A percentile compares a stretch with the other conserved stretches of the same genome.
Conservation (phyloP, 2,329 filamentous ascomycete genomes). For the Alternaria tenuissima region DNA sequence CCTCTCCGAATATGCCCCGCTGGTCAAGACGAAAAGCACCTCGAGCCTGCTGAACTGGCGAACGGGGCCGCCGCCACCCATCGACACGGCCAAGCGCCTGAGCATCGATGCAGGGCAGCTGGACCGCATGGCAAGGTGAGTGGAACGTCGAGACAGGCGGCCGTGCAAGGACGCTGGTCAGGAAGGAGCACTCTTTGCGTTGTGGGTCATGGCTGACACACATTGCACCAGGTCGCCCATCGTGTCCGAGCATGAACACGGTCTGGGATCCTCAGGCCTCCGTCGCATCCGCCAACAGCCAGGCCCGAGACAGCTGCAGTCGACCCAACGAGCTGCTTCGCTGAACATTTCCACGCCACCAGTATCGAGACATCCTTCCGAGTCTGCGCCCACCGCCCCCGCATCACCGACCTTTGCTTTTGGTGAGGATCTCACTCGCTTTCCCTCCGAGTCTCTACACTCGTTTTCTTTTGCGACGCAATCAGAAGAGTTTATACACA, state of each 20-base stretch:
- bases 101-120: conserved; percentile 77
- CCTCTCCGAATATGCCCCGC: conserved; percentile 42
- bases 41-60: conserved; percentile 56
- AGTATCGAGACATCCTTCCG: conserved; percentile 57
- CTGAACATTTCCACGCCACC: conserved; percentile 70
- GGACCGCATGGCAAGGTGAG: conserved; percentile 78
- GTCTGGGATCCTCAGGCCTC: conserved; percentile 83
- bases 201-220: conserved; percentile 23
- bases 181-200: conserved; percentile 9
- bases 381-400: conserved; percentile 67
- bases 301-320: conserved; percentile 63
- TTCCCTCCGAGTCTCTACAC: conserved; percentile 94
- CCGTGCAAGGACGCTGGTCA: not conserved
- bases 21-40: conserved; percentile 60
- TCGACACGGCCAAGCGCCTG: conserved; percentile 71
- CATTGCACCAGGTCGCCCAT: conserved; percentile 72
- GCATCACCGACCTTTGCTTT: conserved; percentile 73
- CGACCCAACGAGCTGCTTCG: conserved; percentile 71
- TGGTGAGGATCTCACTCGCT: conserved; percentile 87
- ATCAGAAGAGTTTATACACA: conserved; percentile 90
- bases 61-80: conserved; percentile 46
- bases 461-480: conserved; percentile 98
- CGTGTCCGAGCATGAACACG: conserved; percentile 86
- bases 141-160: conserved; percentile 20
- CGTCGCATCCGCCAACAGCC: conserved; percentile 92